Evolutionary conservation across 2,329 filamentous ascomycete species (phyloP), one percentile per base, ranked within the genome.

Genomic region (Colletotrichum filicis): DNA sequence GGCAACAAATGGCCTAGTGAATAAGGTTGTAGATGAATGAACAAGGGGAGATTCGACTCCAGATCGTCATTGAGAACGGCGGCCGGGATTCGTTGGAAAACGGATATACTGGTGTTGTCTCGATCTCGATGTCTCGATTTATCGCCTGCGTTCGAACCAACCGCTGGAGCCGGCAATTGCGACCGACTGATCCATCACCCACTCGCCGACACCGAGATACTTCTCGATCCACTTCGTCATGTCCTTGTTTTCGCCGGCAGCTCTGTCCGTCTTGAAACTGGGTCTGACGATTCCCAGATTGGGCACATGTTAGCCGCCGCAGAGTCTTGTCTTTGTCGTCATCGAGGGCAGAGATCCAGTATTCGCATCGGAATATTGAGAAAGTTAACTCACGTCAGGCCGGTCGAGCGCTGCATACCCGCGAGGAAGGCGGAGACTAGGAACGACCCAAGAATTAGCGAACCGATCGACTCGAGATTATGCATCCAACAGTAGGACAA

Each of bases 151-250:
- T 86, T 98, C 95, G 82, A 99, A 99, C 85, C 92, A 99, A 73
- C 92, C 90, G 81, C 94, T 97, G 61, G 93, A 92, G 55, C 95
- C 93, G 81, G 98, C 94, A 70, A 98, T 90, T 53, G 95, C 95
- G 37, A 98, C 95, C 35, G 95, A 97, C 86, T 97, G 94, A 83
- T 99, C 97, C 95, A 99, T 97, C 76, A 98, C 94, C 91, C 95
- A 98, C 87, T 99, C 97, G 78, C 97, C 97, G 22, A 98, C 92
- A 75, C 95, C 95, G 56, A 98, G 91, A 83, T 98, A 98, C 82
- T 93, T 96, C 80, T 96, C 93, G 77, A 98, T 91, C 95, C 95
- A 98, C 80, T 92, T 92, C 82, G 93, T 92, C 77, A 97, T 84
- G 75, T 95, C 93, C 82, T 94, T 94, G 83, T 92, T 96, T 71